These are phyloP conservation scores for Wallacemonas sp. DNA, from an alignment of 208 protist genomes.

Conservation along the genomic window DNA sequence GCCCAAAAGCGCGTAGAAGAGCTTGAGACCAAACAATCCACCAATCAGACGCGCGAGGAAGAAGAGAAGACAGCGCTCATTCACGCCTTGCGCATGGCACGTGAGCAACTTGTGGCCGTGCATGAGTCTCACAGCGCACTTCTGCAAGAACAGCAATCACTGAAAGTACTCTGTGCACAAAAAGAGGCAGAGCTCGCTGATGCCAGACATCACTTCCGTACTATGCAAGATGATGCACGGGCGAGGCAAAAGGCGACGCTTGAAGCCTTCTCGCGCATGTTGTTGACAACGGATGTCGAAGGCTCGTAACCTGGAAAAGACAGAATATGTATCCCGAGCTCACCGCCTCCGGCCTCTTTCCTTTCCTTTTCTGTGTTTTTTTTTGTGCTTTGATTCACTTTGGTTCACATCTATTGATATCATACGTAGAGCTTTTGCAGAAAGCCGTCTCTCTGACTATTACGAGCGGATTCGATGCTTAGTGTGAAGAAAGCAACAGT, in stretches of 20 bases:
- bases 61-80: conserved; percentile 35
- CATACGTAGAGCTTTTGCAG: too few species aligned
- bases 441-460: too few species aligned
- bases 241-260: conserved; percentile 52
- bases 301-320: too few species aligned
- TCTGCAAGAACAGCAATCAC: conserved; percentile 1
- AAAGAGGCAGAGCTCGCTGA: conserved; percentile 27
- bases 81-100: conserved; percentile 26
- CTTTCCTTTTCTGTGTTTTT: conserved; percentile 6
- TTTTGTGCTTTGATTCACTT: conserved; percentile 1
- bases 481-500: too few species aligned
- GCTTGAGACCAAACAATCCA: not conserved
- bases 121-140: conserved; percentile 25
- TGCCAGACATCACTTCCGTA: conserved; percentile 26
- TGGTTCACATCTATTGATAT: not conserved
- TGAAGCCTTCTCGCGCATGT: conserved; percentile 54
- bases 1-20: conserved; percentile 14
- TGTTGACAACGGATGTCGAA: conserved; percentile 14
- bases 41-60: too few species aligned
- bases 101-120: conserved; percentile 43
- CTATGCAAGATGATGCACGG: conserved; percentile 35
- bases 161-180: conserved; percentile 16
- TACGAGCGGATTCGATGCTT: too few species aligned
- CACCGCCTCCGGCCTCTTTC: too few species aligned
- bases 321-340: too few species aligned